A percentile compares a stretch with the other conserved stretches of the same genome.
Conservation (phyloP, 148 eudicot genomes). For the Persicaria maculosa region DNA sequence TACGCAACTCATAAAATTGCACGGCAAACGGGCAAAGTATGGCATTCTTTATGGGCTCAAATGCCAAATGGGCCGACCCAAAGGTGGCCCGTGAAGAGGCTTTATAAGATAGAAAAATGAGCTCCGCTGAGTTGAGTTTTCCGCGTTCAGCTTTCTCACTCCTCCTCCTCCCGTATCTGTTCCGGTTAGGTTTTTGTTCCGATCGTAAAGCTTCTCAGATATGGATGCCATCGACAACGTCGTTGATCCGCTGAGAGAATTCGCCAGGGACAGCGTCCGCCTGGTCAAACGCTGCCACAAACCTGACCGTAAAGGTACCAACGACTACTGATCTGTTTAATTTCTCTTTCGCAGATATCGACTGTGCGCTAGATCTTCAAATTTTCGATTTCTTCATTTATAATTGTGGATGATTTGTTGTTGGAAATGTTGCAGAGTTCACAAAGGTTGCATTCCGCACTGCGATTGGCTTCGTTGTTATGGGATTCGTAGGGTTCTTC, state of each 20-base stretch:
- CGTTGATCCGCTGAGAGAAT: conserved; percentile 29
- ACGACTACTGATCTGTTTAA: background rate
- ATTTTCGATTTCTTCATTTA: background rate
- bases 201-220: background rate
- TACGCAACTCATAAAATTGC: too few relatives aligned
- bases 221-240: conserved; percentile 25
- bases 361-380: background rate
- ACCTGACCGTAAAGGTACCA: conserved; percentile 26
- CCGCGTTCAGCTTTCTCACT: background rate
- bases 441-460: conserved; percentile 40
- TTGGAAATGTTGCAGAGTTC: conserved; percentile 24
- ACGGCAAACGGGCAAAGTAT: too few relatives aligned
- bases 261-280: conserved; percentile 27
- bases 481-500: conserved; percentile 44
- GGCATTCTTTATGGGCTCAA: too few relatives aligned
- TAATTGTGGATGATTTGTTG: background rate
- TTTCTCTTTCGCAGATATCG: background rate
- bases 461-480: conserved; percentile 35
- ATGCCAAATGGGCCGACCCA: background rate
- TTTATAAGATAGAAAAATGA: background rate
- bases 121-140: background rate
- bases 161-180: background rate
- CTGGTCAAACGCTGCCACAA: conserved; percentile 33
- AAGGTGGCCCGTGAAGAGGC: background rate
- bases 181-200: background rate